Evolutionary conservation across 345 rosid genomes (phyloP).

Genomic region (Camelina laxa): DNA sequence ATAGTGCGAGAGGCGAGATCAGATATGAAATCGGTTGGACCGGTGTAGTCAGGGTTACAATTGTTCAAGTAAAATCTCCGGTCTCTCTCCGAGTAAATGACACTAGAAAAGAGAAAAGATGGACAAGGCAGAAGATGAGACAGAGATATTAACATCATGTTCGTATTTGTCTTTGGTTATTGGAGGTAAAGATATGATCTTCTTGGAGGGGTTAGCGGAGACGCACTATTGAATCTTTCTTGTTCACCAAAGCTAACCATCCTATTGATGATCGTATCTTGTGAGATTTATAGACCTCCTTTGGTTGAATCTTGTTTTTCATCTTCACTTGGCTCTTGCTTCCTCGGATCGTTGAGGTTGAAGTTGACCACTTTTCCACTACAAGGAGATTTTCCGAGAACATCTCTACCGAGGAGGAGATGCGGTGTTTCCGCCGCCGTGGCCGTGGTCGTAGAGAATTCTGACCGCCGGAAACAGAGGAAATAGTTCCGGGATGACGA

Average conservation of each 20-base stretch:
- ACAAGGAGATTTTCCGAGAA: constrained; percentile 20
- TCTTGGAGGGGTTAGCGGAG: background rate
- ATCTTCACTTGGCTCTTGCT: constrained; percentile 11
- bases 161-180: background rate
- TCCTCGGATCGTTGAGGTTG: constrained; percentile 26
- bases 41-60: too few relatives aligned
- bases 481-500: too few relatives aligned
- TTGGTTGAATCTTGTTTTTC: constrained; percentile 4
- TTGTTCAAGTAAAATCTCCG: constrained; percentile 1
- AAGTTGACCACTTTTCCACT: constrained; percentile 16
- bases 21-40: background rate
- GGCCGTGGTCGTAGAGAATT: too few relatives aligned
- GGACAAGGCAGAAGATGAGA: constrained; percentile 8
- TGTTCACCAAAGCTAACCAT: constrained; percentile 8
- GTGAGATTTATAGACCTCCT: background rate
- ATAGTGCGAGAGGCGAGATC: constrained; percentile 3
- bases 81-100: background rate
- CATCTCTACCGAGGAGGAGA: background rate
- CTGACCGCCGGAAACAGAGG: too few relatives aligned
- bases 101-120: background rate
- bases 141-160: background rate
- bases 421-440: too few relatives aligned
- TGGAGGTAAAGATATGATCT: background rate
- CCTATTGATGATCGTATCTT: constrained; percentile 8
- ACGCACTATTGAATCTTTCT: background rate